These are phyloP conservation scores for Colletotrichum tabaci DNA, from an alignment of 2,329 filamentous ascomycete genomes.

Conservation along the genomic window DNA sequence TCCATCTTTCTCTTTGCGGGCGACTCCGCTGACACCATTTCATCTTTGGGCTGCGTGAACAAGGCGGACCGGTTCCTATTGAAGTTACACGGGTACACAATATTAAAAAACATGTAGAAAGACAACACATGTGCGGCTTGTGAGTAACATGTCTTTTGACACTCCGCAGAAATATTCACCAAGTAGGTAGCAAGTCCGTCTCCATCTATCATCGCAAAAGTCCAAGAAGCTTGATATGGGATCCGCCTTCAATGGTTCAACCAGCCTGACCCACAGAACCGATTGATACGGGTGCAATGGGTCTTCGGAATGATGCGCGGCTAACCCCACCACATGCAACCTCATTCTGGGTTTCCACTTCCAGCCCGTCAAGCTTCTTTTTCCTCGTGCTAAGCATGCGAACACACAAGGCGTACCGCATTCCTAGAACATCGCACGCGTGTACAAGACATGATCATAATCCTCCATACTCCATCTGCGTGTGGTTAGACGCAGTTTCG, in stretches of 20 bases:
- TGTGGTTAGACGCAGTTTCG: neutral
- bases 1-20: neutral
- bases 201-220: neutral
- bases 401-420: neutral
- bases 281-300: neutral
- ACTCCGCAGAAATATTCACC: neutral
- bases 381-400: neutral
- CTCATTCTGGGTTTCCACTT: neutral
- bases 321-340: conserved; percentile 5
- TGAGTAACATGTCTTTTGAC: neutral
- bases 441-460: neutral
- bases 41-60: neutral
- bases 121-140: neutral
- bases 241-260: neutral
- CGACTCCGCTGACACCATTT: neutral
- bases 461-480: neutral
- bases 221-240: neutral
- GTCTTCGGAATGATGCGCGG: neutral
- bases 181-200: neutral
- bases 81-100: too few relatives aligned
- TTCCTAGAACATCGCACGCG: neutral
- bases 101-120: too few relatives aligned
- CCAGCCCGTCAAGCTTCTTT: conserved; percentile 2
- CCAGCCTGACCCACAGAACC: too few relatives aligned
- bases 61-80: too few relatives aligned